Evolutionary conservation across 2,329 filamentous ascomycete species (phyloP).

Genomic region (Diaporthe nobilis): DNA sequence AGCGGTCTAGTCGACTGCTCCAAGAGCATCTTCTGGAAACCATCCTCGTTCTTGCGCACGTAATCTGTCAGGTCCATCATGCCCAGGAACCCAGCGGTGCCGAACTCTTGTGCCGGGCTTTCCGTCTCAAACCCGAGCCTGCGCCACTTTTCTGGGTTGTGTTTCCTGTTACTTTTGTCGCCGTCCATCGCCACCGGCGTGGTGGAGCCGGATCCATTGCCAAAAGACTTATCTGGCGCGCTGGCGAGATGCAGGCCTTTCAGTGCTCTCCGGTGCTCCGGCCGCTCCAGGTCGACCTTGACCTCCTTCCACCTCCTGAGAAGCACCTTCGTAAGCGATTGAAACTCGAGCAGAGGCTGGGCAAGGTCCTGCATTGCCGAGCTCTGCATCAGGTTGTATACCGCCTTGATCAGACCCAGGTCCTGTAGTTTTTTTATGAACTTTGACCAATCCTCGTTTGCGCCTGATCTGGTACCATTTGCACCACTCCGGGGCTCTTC

Average conservation of each 20-base stretch:
- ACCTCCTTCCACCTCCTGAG: conserved; percentile 91
- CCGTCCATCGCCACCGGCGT: conserved; percentile 51
- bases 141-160: conserved; percentile 94
- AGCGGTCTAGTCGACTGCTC: conserved; percentile 85
- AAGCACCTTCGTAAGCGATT: conserved; percentile 89
- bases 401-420: conserved; percentile 90
- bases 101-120: conserved; percentile 88
- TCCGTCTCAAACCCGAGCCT: conserved; percentile 93
- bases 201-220: conserved; percentile 56
- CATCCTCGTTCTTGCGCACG: conserved; percentile 90
- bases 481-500: conserved; percentile 66
- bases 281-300: conserved; percentile 84
- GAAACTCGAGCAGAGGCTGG: conserved; percentile 92
- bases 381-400: conserved; percentile 94
- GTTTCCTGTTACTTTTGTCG: conserved; percentile 75
- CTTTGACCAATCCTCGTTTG: conserved; percentile 87
- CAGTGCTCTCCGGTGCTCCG: conserved; percentile 89
- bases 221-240: conserved; percentile 71
- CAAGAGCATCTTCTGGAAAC: conserved; percentile 90
- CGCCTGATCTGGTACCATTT: conserved; percentile 51
- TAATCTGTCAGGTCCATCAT: conserved; percentile 99
- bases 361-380: conserved; percentile 91
- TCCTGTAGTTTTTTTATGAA: conserved; percentile 96
- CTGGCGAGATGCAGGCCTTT: conserved; percentile 89
- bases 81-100: conserved; percentile 87